phyloP scores from a whole-genome alignment of 148 eudicot species.

The Nepenthes mirabilis region DNA sequence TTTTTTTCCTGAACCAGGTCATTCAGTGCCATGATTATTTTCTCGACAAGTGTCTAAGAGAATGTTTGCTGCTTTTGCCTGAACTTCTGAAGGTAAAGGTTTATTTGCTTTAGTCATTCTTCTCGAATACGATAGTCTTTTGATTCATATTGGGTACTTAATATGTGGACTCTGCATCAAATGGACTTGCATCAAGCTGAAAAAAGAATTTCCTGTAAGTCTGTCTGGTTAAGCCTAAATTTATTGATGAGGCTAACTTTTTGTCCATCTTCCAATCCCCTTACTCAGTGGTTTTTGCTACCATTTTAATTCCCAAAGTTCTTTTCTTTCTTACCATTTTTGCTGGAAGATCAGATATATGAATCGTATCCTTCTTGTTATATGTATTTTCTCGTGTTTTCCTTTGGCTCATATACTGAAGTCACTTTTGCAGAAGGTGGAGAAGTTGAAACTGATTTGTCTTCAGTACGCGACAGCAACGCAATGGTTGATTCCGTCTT shows the following conservation, averaged over 20 bases:
- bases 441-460: conserved; percentile 69
- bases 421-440: conserved; percentile 64
- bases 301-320: too few species aligned
- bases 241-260: too few species aligned
- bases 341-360: background rate
- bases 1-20: conserved; percentile 32
- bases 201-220: too few species aligned
- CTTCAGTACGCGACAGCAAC: conserved; percentile 83
- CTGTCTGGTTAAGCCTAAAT: too few species aligned
- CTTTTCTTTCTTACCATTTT: too few species aligned
- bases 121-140: background rate
- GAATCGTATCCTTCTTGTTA: background rate
- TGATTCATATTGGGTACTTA: background rate
- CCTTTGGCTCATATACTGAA: conserved; percentile 5
- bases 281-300: too few species aligned
- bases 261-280: too few species aligned
- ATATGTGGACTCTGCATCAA: too few species aligned
- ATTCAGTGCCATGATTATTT: conserved; percentile 75
- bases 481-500: conserved; percentile 70
- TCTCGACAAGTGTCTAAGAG: conserved; percentile 86
- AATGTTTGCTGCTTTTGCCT: conserved; percentile 94
- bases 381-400: background rate
- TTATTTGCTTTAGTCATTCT: background rate
- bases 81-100: conserved; percentile 65
- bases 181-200: too few species aligned